phyloP scores from a whole-genome alignment of 2,329 filamentous ascomycete species.

The Neofusicoccum ribis region DNA sequence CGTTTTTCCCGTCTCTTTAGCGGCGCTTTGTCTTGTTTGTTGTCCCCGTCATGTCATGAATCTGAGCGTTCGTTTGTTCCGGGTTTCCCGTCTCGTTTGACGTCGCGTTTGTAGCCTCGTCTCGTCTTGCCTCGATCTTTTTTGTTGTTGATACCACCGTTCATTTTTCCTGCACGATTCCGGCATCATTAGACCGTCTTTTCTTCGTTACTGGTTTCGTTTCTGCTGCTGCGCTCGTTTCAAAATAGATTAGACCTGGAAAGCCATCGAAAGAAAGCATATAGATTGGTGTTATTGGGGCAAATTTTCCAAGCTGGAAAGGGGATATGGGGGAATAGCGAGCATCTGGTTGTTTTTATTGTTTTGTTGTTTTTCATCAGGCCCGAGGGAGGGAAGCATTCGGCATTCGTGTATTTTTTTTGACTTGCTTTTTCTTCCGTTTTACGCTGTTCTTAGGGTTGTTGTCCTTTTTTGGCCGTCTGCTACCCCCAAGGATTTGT shows the following conservation, averaged over 20 bases:
- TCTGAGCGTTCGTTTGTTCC: conserved; percentile 1
- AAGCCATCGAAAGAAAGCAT: neutral
- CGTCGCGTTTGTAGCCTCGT: neutral
- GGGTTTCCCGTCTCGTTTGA: neutral
- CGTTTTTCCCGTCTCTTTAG: neutral
- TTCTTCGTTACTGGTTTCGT: neutral
- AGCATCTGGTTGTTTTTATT: neutral
- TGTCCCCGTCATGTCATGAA: neutral
- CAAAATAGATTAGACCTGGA: neutral
- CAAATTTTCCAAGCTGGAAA: neutral
- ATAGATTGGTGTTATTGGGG: conserved; percentile 3
- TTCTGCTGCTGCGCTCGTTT: neutral
- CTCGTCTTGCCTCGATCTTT: neutral
- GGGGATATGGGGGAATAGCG: neutral
- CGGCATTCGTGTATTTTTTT: neutral
- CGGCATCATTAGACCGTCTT: neutral
- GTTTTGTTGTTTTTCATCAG: neutral
- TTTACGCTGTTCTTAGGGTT: neutral
- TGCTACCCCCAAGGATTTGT: too few relatives aligned
- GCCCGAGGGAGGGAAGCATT: neutral
- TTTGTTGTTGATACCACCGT: neutral
- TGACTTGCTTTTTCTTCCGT: neutral
- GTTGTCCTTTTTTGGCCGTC: neutral
- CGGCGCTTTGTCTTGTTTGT: neutral
- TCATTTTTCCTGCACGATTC: neutral